Conservation (phyloP, 345 rosid species). For the Acer negundo region DNA sequence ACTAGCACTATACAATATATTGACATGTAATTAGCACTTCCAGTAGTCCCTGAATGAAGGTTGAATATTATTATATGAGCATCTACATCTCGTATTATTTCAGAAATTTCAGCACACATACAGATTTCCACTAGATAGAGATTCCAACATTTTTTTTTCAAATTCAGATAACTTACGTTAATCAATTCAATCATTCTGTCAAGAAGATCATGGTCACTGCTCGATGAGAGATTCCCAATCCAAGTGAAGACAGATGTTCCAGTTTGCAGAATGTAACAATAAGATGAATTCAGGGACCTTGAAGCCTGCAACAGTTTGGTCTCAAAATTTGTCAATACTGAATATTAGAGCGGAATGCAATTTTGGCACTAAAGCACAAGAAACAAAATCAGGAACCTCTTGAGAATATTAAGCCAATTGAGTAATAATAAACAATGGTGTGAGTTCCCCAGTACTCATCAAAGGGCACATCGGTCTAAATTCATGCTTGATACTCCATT, state of each 20-base stretch:
- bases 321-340: slow-evolving; percentile 18
- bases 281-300: slow-evolving; percentile 71
- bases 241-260: slow-evolving; percentile 65
- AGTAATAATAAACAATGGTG: no score
- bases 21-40: not conserved
- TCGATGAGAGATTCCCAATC: slow-evolving; percentile 75
- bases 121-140: not conserved
- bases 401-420: not conserved
- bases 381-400: slow-evolving; percentile 2
- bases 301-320: slow-evolving; percentile 53
- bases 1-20: not conserved
- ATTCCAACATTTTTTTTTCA: slow-evolving; percentile 1
- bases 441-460: not conserved
- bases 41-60: not conserved
- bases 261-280: slow-evolving; percentile 71
- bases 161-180: slow-evolving; percentile 48
- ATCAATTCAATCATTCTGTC: slow-evolving; percentile 74
- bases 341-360: not conserved
- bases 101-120: not conserved
- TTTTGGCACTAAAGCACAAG: slow-evolving; percentile 5
- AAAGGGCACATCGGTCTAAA: not conserved
- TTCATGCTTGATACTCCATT: not conserved
- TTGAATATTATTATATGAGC: not conserved
- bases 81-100: not conserved
- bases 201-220: slow-evolving; percentile 65